Conservation (phyloP, 441 rosid genomes). For the Theobroma grandiflorum region DNA sequence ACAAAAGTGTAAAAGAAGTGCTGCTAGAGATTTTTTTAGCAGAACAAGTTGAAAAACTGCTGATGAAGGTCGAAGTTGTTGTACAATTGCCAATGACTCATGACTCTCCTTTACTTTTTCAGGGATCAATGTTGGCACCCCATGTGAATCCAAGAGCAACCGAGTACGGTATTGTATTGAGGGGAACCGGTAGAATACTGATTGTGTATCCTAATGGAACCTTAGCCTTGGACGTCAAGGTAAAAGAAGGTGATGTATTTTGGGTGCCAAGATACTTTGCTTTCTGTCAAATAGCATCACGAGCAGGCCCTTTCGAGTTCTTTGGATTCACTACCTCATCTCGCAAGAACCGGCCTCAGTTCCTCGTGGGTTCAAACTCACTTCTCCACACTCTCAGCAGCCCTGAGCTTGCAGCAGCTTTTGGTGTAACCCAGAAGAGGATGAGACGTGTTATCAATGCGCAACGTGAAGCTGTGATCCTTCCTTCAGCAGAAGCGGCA, state of each 20-base stretch:
- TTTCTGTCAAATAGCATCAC: constrained; percentile 83
- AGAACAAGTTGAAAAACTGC: not conserved
- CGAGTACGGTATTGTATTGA: constrained; percentile 71
- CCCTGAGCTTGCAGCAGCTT: constrained; percentile 64
- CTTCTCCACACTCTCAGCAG: constrained; percentile 49
- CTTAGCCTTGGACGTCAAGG: constrained; percentile 55
- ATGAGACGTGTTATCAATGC: constrained; percentile 44
- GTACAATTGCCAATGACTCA: not conserved
- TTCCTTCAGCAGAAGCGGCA: constrained; percentile 64
- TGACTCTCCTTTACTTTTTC: not conserved
- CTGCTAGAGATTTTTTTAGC: not conserved
- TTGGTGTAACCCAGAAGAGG: constrained; percentile 58
- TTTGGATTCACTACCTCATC: constrained; percentile 92
- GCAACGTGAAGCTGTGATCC: constrained; percentile 67
- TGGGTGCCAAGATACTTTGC: constrained; percentile 87
- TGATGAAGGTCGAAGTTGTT: not conserved
- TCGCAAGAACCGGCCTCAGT: constrained; percentile 78
- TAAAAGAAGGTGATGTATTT: constrained; percentile 74
- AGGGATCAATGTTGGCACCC: constrained; percentile 97
- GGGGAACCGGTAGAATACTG: constrained; percentile 73
- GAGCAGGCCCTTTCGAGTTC: constrained; percentile 65
- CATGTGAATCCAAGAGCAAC: constrained; percentile 87
- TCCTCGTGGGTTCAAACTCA: constrained; percentile 72
- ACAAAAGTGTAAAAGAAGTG: too few relatives aligned
- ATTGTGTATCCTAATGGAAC: constrained; percentile 83